phyloP scores from a whole-genome alignment of 805 yeast genomes.

The Yarrowia alimentaria region DNA sequence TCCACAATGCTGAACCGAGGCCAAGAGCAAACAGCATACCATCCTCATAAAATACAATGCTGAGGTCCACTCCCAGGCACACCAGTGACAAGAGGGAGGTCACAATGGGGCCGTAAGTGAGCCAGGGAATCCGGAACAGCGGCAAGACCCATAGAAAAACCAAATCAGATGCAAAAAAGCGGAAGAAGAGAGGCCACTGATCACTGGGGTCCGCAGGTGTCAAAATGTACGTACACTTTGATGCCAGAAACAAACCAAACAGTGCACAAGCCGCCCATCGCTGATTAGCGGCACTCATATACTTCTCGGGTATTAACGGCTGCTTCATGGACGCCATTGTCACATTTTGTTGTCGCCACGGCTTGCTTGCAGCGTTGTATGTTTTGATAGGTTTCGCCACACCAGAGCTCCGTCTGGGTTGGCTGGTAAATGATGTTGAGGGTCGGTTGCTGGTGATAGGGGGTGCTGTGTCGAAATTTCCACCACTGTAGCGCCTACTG shows the following conservation, averaged over 20 bases:
- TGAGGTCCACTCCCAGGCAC: constrained; percentile 41
- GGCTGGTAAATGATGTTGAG: neutral
- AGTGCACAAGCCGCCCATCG: constrained; percentile 63
- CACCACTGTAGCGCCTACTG: constrained; percentile 5
- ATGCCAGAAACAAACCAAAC: constrained; percentile 76
- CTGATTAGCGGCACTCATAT: constrained; percentile 75
- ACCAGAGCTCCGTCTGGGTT: constrained; percentile 1
- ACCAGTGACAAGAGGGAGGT: constrained; percentile 50
- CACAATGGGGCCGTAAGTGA: constrained; percentile 60
- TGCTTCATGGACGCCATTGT: constrained; percentile 3
- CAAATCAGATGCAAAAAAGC: constrained; percentile 74
- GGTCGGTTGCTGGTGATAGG: constrained; percentile 5
- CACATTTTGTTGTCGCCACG: constrained; percentile 19
- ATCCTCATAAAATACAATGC: constrained; percentile 25
- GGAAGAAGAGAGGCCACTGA: constrained; percentile 40
- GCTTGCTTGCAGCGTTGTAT: constrained; percentile 16
- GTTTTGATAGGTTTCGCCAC: constrained; percentile 18
- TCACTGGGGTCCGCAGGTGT: neutral
- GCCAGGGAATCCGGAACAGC: constrained; percentile 68
- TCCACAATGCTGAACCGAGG: constrained; percentile 33
- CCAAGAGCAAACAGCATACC: constrained; percentile 30
- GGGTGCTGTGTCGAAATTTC: constrained; percentile 17
- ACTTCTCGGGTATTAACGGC: constrained; percentile 56
- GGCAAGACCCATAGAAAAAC: constrained; percentile 69
- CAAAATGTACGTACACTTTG: constrained; percentile 56